Percentiles rank a stretch among this genome's conserved stretches.
These are phyloP conservation scores for Lodderomyces parapsilosis DNA, from an alignment of 1,139 yeast genomes.

Conservation along the genomic window DNA sequence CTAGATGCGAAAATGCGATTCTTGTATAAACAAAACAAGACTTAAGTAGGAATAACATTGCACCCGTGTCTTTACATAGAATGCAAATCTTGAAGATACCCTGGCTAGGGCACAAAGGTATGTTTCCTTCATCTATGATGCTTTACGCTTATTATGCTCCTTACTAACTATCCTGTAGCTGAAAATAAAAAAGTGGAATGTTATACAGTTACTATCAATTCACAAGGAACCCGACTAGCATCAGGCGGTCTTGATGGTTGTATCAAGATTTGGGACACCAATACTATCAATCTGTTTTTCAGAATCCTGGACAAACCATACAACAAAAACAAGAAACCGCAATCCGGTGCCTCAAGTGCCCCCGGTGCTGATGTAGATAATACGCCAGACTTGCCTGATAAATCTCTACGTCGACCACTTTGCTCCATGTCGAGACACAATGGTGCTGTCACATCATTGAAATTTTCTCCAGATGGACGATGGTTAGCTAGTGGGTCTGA, in stretches of 20 bases:
- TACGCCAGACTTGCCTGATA: constrained; percentile 26
- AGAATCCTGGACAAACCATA: constrained; percentile 9
- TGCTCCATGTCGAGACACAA: constrained; percentile 83
- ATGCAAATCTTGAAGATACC: constrained; percentile 84
- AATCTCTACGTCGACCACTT: constrained; percentile 52
- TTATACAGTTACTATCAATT: constrained; percentile 76
- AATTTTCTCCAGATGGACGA: constrained; percentile 89
- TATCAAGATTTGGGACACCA: constrained; percentile 85
- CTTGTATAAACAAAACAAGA: neutral
- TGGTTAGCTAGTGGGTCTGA: constrained; percentile 94
- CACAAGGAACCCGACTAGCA: constrained; percentile 82
- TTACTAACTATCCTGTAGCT: constrained; percentile 36
- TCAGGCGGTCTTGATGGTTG: constrained; percentile 97
- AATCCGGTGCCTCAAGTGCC: neutral
- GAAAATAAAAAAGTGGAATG: constrained; percentile 82
- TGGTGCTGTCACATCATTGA: constrained; percentile 92
- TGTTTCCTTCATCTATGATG: constrained; percentile 17
- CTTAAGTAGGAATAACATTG: neutral
- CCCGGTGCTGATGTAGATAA: constrained; percentile 3
- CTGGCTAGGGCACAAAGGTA: constrained; percentile 76
- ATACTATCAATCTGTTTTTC: constrained; percentile 26
- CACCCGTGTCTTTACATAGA: neutral
- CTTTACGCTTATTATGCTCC: neutral
- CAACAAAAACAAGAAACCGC: constrained; percentile 6
- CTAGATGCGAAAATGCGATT: neutral